Base-by-base conservation (phyloP, 345 rosid species). In the Laguncularia racemosa region DNA sequence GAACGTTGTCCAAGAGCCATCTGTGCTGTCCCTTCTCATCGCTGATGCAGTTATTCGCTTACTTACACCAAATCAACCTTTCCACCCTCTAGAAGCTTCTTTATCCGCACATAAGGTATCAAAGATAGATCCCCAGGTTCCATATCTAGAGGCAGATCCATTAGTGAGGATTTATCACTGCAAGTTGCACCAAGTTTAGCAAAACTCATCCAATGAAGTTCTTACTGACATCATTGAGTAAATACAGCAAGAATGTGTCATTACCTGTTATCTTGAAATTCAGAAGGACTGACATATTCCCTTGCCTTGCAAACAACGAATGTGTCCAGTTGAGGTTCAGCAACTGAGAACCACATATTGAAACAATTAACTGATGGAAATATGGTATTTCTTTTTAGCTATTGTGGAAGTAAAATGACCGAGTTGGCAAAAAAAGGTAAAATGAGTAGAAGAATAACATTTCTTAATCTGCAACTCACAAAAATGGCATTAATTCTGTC, bases 231-330 rank as follows among this genome's bases (percentile, higher is more conserved):
- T 33, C 40, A 33, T 33, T 33, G 9, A 9, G 40, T 33, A 6
- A 33, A 33, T 33, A 10, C 6, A 33, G 40, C 40, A 59, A 64
- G 50, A 17, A 46, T 52, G 38, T 14, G 13, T 20, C 17, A 26
- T 55, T 48, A 52, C 72, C 73, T 69, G 71, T 58, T 56, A 16
- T 64, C 79, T 75, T 46, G 75, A 67, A 57, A 75, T 58, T 73
- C 74, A 13, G 69, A 69, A 50, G 81, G 78, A 52, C 70, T 72
- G 20, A 85, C 79, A 44, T 83, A 80, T 20, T 81, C 76, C 23
- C 73, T 78, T 69, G 87, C 84, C 67, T 70, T 76, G 74, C 95
- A 85, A 58, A 83, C 83, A 16, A 89, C 81, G 58, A 89, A 89
- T 0, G 89, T 72, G 62, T 80, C 95, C 56, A 82, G 65, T 53